Base-by-base conservation (phyloP, 1,139 yeast species). In the Diutina pseudorugosa region DNA sequence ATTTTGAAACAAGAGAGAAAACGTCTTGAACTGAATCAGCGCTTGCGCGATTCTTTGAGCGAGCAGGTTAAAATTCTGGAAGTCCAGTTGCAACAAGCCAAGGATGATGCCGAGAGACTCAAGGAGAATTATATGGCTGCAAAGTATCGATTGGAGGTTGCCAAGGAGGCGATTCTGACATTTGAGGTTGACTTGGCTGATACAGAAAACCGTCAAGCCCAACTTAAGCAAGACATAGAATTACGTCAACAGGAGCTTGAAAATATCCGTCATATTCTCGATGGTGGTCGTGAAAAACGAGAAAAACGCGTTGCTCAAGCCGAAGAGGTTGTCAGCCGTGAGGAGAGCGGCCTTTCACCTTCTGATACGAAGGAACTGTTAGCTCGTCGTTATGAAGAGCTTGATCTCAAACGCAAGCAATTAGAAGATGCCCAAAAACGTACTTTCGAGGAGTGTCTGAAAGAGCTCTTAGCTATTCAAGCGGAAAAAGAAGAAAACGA, bases 311-410 rank as follows among this genome's bases (percentile, higher is more conserved):
- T 27, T 9, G 6, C 20, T 25, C 36, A 45, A 25, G 49, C 49
- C n/a, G 36, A 27, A 18, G 49, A 45, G 12, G 12, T n/a, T 27
- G 27, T 33, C 27, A n/a, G 18, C 16, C 9, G 21, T 4, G 49
- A 45, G 27, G 41, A 45, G 20, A 16, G 36, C 16, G 40, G 21
- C 14, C 36, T 45, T 25, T 6, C 57, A 2, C 65, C 63, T 3
- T 55, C 62, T 0, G 79, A 75, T 54, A 67, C 74, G 2, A 63
- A 66, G 12, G 69, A 70, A 30, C 62, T 71, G 2, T 72, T 75
- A 33, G 67, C 68, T 9, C 55, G 58, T 9, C 78, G 73, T 52
- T 74, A 65, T 52, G 59, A 60, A 16, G 63, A 61, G 19, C 61
- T 69, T 4, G 68, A 45, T 18, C 40, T 18, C 9, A 19, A 27